phyloP scores from a whole-genome alignment of 1,284 basidiomycete species.

The Rhodotorula glutinis region DNA sequence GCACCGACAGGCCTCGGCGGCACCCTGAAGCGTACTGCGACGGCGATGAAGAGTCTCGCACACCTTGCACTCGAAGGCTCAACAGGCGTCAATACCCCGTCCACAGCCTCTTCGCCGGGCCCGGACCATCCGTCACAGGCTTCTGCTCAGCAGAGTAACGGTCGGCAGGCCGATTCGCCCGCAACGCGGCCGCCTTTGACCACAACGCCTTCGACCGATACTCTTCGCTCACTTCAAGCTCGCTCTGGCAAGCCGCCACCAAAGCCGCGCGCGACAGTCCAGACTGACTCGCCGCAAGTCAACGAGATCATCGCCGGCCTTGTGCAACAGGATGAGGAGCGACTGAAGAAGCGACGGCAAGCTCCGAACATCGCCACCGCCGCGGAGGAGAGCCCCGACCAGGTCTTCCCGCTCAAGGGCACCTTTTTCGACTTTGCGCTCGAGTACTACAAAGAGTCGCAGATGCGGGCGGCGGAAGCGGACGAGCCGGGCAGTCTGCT shows the following conservation, averaged over 20 bases:
- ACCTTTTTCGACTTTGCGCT: slow-evolving; percentile 93
- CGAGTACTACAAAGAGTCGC: slow-evolving; percentile 97
- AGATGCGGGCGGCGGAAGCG: slow-evolving; percentile 92
- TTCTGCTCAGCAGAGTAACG: slow-evolving; percentile 14
- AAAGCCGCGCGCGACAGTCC: not conserved
- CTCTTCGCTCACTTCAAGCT: slow-evolving; percentile 35
- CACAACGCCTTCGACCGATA: slow-evolving; percentile 33
- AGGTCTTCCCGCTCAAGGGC: slow-evolving; percentile 78
- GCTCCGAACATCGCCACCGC: slow-evolving; percentile 16
- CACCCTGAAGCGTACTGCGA: slow-evolving; percentile 32
- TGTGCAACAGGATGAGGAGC: slow-evolving; percentile 34
- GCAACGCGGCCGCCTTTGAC: slow-evolving; percentile 22
- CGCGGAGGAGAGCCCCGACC: slow-evolving; percentile 43
- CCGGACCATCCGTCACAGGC: slow-evolving; percentile 53
- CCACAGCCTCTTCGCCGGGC: slow-evolving; percentile 17
- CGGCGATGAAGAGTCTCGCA: slow-evolving; percentile 32
- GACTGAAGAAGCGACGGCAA: slow-evolving; percentile 31
- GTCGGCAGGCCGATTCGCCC: slow-evolving; percentile 1
- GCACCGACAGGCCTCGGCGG: slow-evolving; percentile 11
- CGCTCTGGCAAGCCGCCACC: slow-evolving; percentile 17
- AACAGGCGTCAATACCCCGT: not conserved
- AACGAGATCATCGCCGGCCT: slow-evolving; percentile 22
- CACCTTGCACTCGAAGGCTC: slow-evolving; percentile 30
- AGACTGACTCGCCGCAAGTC: slow-evolving; percentile 22
- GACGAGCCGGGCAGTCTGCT: slow-evolving; percentile 91